Percentiles rank a stretch among this genome's conserved stretches.
These are phyloP conservation scores for Porphyridium purpureum DNA, from an alignment of 23 red algal genomes.

Conservation along the genomic window DNA sequence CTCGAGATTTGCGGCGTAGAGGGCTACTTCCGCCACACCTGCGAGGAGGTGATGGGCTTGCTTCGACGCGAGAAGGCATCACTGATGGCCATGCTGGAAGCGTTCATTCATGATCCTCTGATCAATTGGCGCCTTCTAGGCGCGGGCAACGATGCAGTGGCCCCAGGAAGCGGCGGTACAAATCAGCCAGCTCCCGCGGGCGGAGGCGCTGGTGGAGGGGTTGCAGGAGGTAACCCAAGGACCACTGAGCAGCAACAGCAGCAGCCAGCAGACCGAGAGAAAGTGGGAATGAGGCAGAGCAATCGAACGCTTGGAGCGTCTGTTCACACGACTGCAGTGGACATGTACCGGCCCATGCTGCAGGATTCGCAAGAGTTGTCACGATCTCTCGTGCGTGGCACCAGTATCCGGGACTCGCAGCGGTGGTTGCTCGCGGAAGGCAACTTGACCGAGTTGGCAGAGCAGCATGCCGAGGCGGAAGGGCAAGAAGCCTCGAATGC, in stretches of 20 bases:
- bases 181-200: background rate
- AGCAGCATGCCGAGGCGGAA: background rate
- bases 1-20: constrained; percentile 85
- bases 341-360: background rate
- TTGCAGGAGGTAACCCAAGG: background rate
- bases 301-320: background rate
- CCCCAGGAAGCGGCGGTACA: too few relatives aligned
- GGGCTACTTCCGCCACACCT: constrained; percentile 75
- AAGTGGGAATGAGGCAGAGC: background rate
- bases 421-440: background rate
- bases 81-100: constrained; percentile 95
- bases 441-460: background rate
- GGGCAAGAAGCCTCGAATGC: background rate
- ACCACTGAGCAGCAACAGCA: background rate
- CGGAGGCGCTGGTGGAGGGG: background rate
- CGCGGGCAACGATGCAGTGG: constrained; percentile 35
- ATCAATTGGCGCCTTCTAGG: constrained; percentile 62
- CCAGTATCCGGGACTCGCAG: too few relatives aligned
- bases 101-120: constrained; percentile 97
- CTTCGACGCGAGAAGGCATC: constrained; percentile 51
- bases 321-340: background rate
- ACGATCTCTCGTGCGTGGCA: too few relatives aligned
- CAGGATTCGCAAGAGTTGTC: too few relatives aligned
- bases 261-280: background rate
- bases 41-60: constrained; percentile 62